Conservation (phyloP, 2,329 filamentous ascomycete species). For the Ophiostoma ulmi region DNA sequence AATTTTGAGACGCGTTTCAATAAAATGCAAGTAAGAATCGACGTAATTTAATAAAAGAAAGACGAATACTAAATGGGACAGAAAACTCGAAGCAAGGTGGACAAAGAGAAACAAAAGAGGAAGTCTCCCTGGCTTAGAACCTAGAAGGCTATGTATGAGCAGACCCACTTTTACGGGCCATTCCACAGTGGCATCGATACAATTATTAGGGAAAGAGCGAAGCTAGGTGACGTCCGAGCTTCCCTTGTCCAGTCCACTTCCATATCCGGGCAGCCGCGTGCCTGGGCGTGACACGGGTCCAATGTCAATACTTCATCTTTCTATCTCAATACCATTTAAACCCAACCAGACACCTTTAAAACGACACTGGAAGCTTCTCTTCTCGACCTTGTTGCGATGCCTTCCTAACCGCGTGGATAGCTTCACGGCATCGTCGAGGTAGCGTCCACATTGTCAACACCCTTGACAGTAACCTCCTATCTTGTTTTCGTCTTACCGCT, state of each 20-base stretch:
- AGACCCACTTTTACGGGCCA: slow-evolving; percentile 3
- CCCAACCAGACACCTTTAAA: neutral
- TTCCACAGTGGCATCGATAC: neutral
- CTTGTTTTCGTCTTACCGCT: neutral
- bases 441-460: neutral
- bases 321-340: neutral
- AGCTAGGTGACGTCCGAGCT: slow-evolving; percentile 10
- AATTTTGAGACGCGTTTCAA: neutral
- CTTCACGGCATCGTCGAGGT: neutral
- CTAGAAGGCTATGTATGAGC: neutral
- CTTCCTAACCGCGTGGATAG: neutral
- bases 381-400: neutral
- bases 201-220: neutral
- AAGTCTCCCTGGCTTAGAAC: neutral
- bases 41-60: neutral
- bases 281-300: neutral
- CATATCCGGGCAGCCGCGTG: neutral
- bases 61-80: neutral
- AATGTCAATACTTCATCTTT: neutral
- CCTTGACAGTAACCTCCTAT: neutral
- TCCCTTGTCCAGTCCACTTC: neutral
- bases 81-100: neutral
- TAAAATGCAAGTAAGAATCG: neutral
- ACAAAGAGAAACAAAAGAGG: neutral
- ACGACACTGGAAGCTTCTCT: neutral